phyloP scores from a whole-genome alignment of 805 yeast species.

The Metschnikowia baotianmanensis region DNA sequence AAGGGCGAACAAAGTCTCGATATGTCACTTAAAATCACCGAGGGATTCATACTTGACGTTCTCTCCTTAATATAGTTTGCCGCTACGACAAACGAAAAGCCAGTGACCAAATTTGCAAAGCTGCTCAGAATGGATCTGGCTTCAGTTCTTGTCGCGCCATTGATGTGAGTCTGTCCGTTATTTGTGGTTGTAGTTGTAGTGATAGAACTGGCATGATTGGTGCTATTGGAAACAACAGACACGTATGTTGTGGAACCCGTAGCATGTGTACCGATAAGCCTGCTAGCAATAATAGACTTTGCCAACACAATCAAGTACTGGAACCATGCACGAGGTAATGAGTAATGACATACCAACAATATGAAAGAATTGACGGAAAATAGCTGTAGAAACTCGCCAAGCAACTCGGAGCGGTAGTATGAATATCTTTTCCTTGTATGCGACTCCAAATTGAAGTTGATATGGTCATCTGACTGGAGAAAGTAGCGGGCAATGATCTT shows the following conservation, averaged over 20 bases:
- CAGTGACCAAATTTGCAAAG: slow-evolving; percentile 18
- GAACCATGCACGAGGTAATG: slow-evolving; percentile 21
- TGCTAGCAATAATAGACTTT: slow-evolving; percentile 30
- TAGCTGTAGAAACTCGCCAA: slow-evolving; percentile 22
- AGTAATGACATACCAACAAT: slow-evolving; percentile 22
- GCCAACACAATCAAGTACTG: slow-evolving; percentile 28
- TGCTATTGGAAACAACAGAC: slow-evolving; percentile 17
- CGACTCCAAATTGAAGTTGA: slow-evolving; percentile 12
- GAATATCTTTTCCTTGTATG: slow-evolving; percentile 9
- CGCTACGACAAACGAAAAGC: slow-evolving; percentile 22
- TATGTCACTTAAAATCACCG: neutral
- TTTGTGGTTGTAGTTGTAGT: slow-evolving; percentile 19
- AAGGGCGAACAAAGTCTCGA: neutral
- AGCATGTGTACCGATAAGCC: slow-evolving; percentile 28
- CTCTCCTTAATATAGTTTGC: slow-evolving; percentile 19
- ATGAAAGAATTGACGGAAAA: slow-evolving; percentile 25
- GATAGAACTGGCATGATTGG: slow-evolving; percentile 8
- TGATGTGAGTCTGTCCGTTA: slow-evolving; percentile 9
- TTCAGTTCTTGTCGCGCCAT: slow-evolving; percentile 14
- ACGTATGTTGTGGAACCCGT: slow-evolving; percentile 26
- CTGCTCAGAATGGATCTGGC: slow-evolving; percentile 2
- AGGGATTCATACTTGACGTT: neutral
- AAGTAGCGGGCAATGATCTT: slow-evolving; percentile 22
- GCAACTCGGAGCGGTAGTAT: slow-evolving; percentile 19
- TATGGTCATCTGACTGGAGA: slow-evolving; percentile 8